Evolutionary conservation across 225 moss, liverwort and hornwort genomes (phyloP), one percentile per base, ranked within the genome.

Genomic region (Bryoerythrophyllum caledonicum): DNA sequence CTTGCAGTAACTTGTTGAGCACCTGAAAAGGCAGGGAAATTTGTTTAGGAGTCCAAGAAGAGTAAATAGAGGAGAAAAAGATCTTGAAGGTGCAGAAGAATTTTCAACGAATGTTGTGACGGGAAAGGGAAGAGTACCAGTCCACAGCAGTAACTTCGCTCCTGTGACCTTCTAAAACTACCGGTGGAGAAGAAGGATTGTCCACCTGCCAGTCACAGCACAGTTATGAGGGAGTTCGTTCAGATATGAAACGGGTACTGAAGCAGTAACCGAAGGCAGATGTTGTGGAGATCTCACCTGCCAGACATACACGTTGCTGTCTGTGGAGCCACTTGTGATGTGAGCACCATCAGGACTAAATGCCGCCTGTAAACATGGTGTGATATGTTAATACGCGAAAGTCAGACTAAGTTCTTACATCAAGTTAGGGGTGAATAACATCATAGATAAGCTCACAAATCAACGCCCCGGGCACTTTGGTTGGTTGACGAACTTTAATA

Each of bases 321-420:
- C 90, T 20, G 91, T 84, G n/a, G 95, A 99, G n/a, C 95, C 99
- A 74, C 95, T 93, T 74, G 92, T 53, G 24, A 95, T 85, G 70
- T 95, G 92, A 26, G 78, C 71, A 28, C 99, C 99, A 80, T 95
- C 93, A 15, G 95, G 91, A 76, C 93, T 99, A 32, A 99, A 95
- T 6, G 87, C 78, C 24, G 94, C 95, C 94, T 99, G 86, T 57
- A 8, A 27, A 56, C 49, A 52, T 63, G 49, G 28, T 25, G 3
- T 23, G 21, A 46, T 27, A 73, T 20, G 65, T 85, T 40, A 61
- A 48, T 24, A 53, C 28, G 2, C 24, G 27, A 12, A 60, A 37
- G 35, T 10, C 2, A 7, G 61, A 20, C 53, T 20, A 23, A 10
- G 9, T 23, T 21, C 21, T 7, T 19, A 0, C 20, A 16, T 7